Evolutionary conservation across 1,284 basidiomycete genomes (phyloP), one percentile per base, ranked within the genome.

Genomic region (Pyrrhoderma lamaoense): DNA sequence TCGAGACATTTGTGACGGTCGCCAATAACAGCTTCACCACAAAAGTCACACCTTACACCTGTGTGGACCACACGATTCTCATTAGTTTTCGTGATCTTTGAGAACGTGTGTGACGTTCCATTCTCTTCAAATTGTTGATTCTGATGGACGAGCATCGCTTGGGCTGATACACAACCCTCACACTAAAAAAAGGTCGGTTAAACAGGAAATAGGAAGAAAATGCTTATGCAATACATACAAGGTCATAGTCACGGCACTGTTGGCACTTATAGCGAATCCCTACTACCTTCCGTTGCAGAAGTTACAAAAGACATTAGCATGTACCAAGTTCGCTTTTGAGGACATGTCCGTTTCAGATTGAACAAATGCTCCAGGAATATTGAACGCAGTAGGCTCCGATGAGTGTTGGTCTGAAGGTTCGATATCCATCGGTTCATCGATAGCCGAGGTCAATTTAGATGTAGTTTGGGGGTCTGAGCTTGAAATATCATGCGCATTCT

Each of bases 1-100:
- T 88, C 84, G 14, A 88, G 66, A 57, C 85, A 89, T 64, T 88
- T 89, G 64, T 85, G 79, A 42, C 87, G 74, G 51, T 78, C 62
- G 13, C 85, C 86, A 46, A 75, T 68, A 31, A 88, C 69, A 3
- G 66, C 72, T 8, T 66, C 58, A 3, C 71, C 59, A 64, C 86
- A 89, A 9, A 59, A 59, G 62, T 89, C 82, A 58, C 83, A 86
- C 3, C 69, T 52, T 13, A 83, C 69, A 22, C 73, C 72, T 18
- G 25, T 47, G 56, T 74, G 72, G 4, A 65, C 58, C n/a, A 53
- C 42, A 16, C 45, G 47, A 27, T 19, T 31, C 38, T 46, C 21
- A 23, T 31, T 43, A 23, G 44, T 21, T 47, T 42, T 45, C 39
- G 37, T 22, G 49, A 45, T 13, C 27, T 44, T 35, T 16, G 43